A percentile compares a stretch with the other conserved stretches of the same genome.
phyloP scores from a whole-genome alignment of 2,329 filamentous ascomycete species.

The Myriosclerotinia duriaeana region DNA sequence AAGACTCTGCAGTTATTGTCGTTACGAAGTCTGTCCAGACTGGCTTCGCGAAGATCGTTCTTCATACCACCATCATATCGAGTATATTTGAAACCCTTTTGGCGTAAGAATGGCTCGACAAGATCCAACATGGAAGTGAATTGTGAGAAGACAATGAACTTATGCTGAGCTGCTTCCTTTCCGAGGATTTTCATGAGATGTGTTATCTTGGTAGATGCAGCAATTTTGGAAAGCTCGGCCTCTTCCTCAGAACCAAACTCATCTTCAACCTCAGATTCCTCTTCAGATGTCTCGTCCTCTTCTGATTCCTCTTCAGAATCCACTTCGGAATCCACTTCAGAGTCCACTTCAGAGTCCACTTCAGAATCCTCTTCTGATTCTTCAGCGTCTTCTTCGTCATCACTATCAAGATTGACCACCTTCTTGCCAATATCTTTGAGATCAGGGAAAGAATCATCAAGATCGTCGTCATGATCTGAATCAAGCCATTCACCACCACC shows the following conservation, averaged over 20 bases:
- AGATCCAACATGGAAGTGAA: slow-evolving; percentile 98
- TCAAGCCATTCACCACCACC: slow-evolving; percentile 78
- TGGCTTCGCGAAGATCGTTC: slow-evolving; percentile 88
- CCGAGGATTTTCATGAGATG: slow-evolving; percentile 79
- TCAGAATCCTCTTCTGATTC: slow-evolving; percentile 34
- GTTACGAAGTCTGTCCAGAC: slow-evolving; percentile 72
- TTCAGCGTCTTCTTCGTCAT: slow-evolving; percentile 41
- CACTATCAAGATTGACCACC: slow-evolving; percentile 32
- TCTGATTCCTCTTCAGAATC: slow-evolving; percentile 41
- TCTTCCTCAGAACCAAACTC: slow-evolving; percentile 43
- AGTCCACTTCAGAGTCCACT: slow-evolving; percentile 40
- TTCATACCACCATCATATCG: slow-evolving; percentile 95
- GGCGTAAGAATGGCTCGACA: slow-evolving; percentile 83
- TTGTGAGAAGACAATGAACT: slow-evolving; percentile 97
- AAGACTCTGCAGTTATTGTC: slow-evolving; percentile 76
- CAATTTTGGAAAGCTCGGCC: slow-evolving; percentile 51
- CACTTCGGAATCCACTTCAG: slow-evolving; percentile 26
- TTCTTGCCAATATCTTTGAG: slow-evolving; percentile 37
- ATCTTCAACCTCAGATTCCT: slow-evolving; percentile 42
- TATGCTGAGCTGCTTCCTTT: slow-evolving; percentile 76
- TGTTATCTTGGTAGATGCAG: slow-evolving; percentile 86
- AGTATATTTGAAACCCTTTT: slow-evolving; percentile 73
- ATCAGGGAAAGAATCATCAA: slow-evolving; percentile 45
- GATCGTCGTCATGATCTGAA: slow-evolving; percentile 59
- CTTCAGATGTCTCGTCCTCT: slow-evolving; percentile 34